A percentile compares a stretch with the other conserved stretches of the same genome.
These are phyloP conservation scores for Pseudocercospora vitis DNA, from an alignment of 2,329 filamentous ascomycete genomes.

Conservation along the genomic window DNA sequence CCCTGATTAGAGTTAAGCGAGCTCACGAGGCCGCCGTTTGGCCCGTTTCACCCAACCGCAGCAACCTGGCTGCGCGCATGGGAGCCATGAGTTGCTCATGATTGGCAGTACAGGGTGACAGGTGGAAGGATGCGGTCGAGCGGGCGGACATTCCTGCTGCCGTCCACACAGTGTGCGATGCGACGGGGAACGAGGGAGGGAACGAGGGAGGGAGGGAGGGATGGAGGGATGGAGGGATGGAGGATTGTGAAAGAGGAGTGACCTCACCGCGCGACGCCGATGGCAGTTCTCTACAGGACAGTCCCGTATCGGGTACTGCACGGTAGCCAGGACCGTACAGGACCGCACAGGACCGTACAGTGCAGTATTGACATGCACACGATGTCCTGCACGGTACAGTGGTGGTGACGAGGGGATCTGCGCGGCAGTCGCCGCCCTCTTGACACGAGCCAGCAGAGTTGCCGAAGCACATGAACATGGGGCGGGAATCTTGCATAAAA, in stretches of 20 bases:
- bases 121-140: conserved; percentile 12
- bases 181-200: background rate
- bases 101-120: conserved; percentile 11
- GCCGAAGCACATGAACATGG: conserved; percentile 5
- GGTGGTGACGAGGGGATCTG: conserved; percentile 17
- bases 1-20: conserved; percentile 7
- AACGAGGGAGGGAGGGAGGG: too few relatives aligned
- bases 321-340: too few relatives aligned
- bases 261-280: too few relatives aligned
- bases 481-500: conserved; percentile 16
- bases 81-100: conserved; percentile 12
- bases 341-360: too few relatives aligned
- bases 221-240: too few relatives aligned
- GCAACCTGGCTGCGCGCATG: conserved; percentile 14
- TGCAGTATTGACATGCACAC: too few relatives aligned
- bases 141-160: background rate
- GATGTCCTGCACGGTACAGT: too few relatives aligned
- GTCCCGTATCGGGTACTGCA: too few relatives aligned
- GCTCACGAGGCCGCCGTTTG: conserved; percentile 13
- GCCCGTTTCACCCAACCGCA: conserved; percentile 10
- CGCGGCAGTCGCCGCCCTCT: conserved; percentile 12
- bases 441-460: conserved; percentile 9
- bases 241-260: background rate
- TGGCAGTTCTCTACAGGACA: too few relatives aligned
- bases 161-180: background rate